Conservation (phyloP, 1,284 basidiomycete genomes). For the Rhizopogon hawkerae region DNA sequence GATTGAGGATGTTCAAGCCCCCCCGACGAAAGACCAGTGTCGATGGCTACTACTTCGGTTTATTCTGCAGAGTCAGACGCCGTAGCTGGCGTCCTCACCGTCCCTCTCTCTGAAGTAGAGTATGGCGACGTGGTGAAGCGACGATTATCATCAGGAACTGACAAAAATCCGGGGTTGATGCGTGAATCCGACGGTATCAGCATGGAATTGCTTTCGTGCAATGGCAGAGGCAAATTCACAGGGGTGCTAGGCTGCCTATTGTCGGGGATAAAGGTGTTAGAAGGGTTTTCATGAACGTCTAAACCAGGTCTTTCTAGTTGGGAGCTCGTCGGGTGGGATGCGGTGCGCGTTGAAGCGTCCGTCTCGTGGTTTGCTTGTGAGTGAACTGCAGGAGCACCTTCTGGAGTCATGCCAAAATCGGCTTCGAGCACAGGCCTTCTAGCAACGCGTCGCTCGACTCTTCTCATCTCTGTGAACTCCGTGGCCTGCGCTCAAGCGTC, state of each 20-base stretch:
- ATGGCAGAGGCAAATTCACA: neutral
- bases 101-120: neutral
- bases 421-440: neutral
- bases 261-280: neutral
- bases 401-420: neutral
- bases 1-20: neutral
- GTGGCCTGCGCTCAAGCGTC: neutral
- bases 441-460: no score
- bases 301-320: neutral
- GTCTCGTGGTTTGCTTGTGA: neutral
- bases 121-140: neutral
- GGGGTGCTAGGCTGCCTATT: neutral
- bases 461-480: neutral
- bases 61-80: neutral
- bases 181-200: neutral
- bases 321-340: neutral
- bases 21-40: neutral
- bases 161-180: neutral
- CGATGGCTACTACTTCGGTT: no score
- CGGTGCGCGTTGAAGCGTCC: neutral
- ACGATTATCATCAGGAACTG: no score
- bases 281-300: no score
- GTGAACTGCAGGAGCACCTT: neutral
- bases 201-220: no score
- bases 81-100: no score